phyloP scores from a whole-genome alignment of 2,329 filamentous ascomycete species.

The Hysterium pulicare region DNA sequence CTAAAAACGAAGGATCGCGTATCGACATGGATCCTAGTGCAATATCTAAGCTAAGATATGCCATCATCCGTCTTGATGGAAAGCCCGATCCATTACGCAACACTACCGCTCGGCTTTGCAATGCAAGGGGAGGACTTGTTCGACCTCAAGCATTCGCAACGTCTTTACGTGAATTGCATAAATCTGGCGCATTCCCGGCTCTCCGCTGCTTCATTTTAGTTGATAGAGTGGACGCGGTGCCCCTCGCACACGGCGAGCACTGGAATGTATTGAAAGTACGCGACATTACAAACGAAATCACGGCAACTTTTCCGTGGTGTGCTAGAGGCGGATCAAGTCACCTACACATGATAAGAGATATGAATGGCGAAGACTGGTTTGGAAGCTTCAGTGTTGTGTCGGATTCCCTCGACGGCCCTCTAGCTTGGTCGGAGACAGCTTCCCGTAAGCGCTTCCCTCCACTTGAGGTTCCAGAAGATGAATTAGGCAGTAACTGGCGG shows the following conservation, averaged over 20 bases:
- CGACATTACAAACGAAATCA: not conserved
- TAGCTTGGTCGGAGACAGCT: slow-evolving; percentile 4
- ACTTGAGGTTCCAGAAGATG: not conserved
- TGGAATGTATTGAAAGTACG: slow-evolving; percentile 15
- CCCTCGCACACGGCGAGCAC: slow-evolving; percentile 6
- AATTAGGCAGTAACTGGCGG: slow-evolving; percentile 3
- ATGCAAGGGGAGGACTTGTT: slow-evolving; percentile 5
- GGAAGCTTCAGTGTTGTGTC: slow-evolving; percentile 9
- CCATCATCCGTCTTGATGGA: slow-evolving; percentile 8
- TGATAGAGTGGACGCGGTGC: slow-evolving; percentile 7
- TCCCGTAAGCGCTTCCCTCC: slow-evolving; percentile 2
- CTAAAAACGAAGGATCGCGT: no score
- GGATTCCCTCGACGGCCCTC: slow-evolving; percentile 8
- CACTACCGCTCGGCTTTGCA: slow-evolving; percentile 7
- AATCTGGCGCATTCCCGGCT: slow-evolving; percentile 9
- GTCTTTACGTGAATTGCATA: slow-evolving; percentile 5
- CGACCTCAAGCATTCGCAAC: slow-evolving; percentile 5
- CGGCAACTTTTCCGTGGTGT: slow-evolving; percentile 12
- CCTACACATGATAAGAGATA: slow-evolving; percentile 13
- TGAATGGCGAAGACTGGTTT: slow-evolving; percentile 11
- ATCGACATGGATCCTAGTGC: not conserved
- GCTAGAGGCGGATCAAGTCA: slow-evolving; percentile 14
- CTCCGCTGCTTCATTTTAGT: slow-evolving; percentile 11
- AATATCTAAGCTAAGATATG: slow-evolving; percentile 7
- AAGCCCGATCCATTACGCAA: slow-evolving; percentile 3